Evolutionary conservation across 2,329 filamentous ascomycete species (phyloP).

Genomic region (Furcasterigmium furcatum): DNA sequence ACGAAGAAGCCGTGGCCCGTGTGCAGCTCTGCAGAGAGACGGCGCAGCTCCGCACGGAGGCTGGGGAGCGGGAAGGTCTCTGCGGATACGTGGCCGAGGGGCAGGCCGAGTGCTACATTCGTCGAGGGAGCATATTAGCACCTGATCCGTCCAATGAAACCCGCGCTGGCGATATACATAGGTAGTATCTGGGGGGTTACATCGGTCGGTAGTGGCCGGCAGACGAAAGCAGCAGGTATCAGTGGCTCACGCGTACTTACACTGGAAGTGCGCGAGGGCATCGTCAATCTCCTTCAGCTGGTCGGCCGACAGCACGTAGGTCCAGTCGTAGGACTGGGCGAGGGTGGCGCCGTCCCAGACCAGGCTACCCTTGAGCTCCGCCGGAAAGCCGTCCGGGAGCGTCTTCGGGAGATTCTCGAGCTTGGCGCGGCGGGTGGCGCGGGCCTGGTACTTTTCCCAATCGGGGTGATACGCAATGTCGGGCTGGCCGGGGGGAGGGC

Average conservation of each 20-base stretch:
- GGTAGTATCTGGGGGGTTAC: too few relatives aligned
- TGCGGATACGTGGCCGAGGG: slow-evolving; percentile 38
- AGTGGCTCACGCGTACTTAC: too few relatives aligned
- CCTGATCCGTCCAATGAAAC: neutral
- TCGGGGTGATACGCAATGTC: slow-evolving; percentile 58
- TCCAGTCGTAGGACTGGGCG: slow-evolving; percentile 47
- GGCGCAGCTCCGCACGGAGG: slow-evolving; percentile 45
- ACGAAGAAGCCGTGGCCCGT: slow-evolving; percentile 59
- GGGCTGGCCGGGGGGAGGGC: slow-evolving; percentile 42
- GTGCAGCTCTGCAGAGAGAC: slow-evolving; percentile 52
- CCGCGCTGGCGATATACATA: too few relatives aligned
- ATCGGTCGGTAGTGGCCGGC: too few relatives aligned
- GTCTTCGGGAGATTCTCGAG: slow-evolving; percentile 32
- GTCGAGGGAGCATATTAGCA: neutral
- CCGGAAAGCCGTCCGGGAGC: slow-evolving; percentile 48
- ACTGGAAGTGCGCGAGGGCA: slow-evolving; percentile 10
- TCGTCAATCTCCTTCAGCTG: slow-evolving; percentile 46
- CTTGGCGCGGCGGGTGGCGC: slow-evolving; percentile 39
- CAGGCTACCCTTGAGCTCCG: slow-evolving; percentile 41
- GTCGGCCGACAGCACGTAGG: slow-evolving; percentile 39
- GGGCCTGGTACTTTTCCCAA: slow-evolving; percentile 47
- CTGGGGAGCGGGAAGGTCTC: slow-evolving; percentile 54
- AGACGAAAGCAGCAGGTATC: neutral
- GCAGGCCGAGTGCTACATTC: slow-evolving; percentile 26
- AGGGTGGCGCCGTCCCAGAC: slow-evolving; percentile 56